phyloP scores from a whole-genome alignment of 208 protist species.

The Leishmania turanica region DNA sequence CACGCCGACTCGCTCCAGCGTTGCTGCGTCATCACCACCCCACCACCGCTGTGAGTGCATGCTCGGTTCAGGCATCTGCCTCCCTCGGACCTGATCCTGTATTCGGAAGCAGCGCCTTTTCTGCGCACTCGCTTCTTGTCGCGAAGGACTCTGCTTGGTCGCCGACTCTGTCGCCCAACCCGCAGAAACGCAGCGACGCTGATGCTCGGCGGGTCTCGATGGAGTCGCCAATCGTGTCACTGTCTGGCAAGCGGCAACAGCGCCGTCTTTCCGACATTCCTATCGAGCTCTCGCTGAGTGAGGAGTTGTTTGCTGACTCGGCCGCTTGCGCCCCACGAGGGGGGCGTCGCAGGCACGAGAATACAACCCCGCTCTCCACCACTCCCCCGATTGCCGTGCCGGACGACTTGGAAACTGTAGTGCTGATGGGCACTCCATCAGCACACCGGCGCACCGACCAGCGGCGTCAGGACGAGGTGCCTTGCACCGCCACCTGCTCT shows the following conservation, averaged over 20 bases:
- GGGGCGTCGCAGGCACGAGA: slow-evolving; percentile 11
- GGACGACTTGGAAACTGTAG: slow-evolving; percentile 25
- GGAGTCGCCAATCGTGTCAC: neutral
- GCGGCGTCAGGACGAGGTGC: neutral
- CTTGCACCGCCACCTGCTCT: neutral
- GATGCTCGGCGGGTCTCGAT: neutral
- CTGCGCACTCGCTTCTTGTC: neutral
- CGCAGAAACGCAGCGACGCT: neutral
- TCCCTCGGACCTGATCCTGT: neutral
- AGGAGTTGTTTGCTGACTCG: slow-evolving; percentile 1
- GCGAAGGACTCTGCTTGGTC: neutral
- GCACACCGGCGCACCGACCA: neutral
- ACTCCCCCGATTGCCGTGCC: neutral
- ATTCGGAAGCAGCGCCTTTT: neutral
- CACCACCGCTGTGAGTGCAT: neutral
- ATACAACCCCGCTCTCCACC: neutral
- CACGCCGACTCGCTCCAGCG: slow-evolving; percentile 5
- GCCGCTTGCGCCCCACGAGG: neutral
- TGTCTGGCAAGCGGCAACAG: slow-evolving; percentile 6
- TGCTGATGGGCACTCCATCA: slow-evolving; percentile 22
- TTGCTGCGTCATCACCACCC: neutral
- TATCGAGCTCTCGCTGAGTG: slow-evolving; percentile 14
- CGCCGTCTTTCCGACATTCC: slow-evolving; percentile 25
- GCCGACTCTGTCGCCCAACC: neutral
- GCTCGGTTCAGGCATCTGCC: neutral